phyloP scores from a whole-genome alignment of 768 basidiomycete species.

The Wakefieldia striispora region DNA sequence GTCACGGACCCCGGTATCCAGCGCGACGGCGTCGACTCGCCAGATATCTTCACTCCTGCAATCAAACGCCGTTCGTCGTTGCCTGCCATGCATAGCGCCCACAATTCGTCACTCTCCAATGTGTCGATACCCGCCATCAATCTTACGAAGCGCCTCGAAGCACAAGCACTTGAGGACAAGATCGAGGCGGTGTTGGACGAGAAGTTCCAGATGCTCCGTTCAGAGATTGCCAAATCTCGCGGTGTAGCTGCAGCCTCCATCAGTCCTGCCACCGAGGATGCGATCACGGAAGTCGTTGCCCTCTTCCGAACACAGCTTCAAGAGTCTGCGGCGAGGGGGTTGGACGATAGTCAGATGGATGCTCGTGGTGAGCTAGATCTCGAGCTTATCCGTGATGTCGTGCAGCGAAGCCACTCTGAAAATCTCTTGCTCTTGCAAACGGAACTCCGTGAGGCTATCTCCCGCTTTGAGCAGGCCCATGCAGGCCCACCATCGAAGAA shows the following conservation, averaged over 20 bases:
- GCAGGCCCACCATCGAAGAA: slow-evolving; percentile 11
- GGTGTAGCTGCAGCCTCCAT: slow-evolving; percentile 30
- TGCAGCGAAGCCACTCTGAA: slow-evolving; percentile 67
- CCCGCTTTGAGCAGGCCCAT: slow-evolving; percentile 37
- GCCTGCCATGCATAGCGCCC: slow-evolving; percentile 49
- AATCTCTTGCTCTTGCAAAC: slow-evolving; percentile 54
- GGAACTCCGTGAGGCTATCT: slow-evolving; percentile 54
- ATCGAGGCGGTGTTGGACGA: slow-evolving; percentile 67
- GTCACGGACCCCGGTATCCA: slow-evolving; percentile 56
- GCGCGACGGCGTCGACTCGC: slow-evolving; percentile 26
- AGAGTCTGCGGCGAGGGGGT: slow-evolving; percentile 53
- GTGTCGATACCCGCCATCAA: slow-evolving; percentile 47
- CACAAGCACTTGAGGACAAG: slow-evolving; percentile 59
- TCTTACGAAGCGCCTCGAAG: slow-evolving; percentile 54
- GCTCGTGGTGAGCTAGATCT: slow-evolving; percentile 78
- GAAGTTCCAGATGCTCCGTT: slow-evolving; percentile 54
- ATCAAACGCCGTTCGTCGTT: slow-evolving; percentile 55
- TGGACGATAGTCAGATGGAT: slow-evolving; percentile 65
- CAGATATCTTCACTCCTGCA: slow-evolving; percentile 45
- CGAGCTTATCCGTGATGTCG: slow-evolving; percentile 65
- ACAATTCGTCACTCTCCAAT: slow-evolving; percentile 44
- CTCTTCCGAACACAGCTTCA: slow-evolving; percentile 68
- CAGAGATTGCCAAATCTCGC: slow-evolving; percentile 35
- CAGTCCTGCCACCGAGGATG: slow-evolving; percentile 52
- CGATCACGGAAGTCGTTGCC: slow-evolving; percentile 64